Evolutionary conservation across 352 stramenopile species (phyloP), one percentile per base, ranked within the genome.

Genomic region (Globisporangium barbulae): DNA sequence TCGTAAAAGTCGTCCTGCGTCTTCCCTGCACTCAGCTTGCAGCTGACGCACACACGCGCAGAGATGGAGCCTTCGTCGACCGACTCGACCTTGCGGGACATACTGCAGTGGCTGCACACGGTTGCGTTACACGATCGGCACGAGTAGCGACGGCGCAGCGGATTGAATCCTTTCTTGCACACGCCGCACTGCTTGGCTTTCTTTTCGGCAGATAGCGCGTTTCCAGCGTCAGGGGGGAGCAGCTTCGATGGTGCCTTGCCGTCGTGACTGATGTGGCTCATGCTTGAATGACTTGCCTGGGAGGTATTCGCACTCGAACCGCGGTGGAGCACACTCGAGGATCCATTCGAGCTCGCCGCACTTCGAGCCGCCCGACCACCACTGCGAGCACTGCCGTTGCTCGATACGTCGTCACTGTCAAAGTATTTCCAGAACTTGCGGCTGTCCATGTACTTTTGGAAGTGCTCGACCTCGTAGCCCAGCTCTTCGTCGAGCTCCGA

Each of bases 371-470:
- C 55, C 42, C 56, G 58, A 59, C 48, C 65, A n/a, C 64, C 65
- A 25, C 64, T 72, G 45, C 68, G 64, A 13, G 59, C 45, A 33
- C 71, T 65, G n/a, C 61, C 56, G 31, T 65, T 71, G 13, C 63
- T 72, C n/a, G 69, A 64, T 15, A 59, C 39, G 19, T 39, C 19
- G 33, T 73, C 70, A 42, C 67, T 67, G 55, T 86, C 79, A 69
- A 93, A 82, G 68, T 80, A 90, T 57, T 85, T 89, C 87, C 87
- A 93, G 62, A 91, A 93, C 58, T 85, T 88, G 44, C 83, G 77
- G 19, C 81, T 79, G 63, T 95, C 87, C 69, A 93, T 78, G 63
- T 90, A 92, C 63, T 89, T 90, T 37, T 86, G 66, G 64, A 93
- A 95, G 59, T 91, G 79, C 37, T 91, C 78, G 22, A 89, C 62